These are phyloP conservation scores for Craterostigma plantagineum DNA, from an alignment of 257 asterid genomes.

Conservation along the genomic window DNA sequence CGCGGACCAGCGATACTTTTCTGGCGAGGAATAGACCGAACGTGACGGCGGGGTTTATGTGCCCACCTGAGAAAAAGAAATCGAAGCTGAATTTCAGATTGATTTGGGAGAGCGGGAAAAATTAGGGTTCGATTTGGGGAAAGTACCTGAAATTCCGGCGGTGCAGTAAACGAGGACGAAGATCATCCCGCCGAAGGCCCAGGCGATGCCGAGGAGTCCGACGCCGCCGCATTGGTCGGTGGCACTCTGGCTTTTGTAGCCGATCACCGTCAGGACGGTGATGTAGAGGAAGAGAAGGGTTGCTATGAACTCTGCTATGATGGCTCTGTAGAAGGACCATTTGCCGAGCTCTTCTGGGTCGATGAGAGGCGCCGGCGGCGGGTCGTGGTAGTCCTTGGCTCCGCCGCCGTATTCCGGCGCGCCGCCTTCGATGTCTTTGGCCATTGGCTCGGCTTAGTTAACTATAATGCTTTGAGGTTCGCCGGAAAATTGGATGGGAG, in stretches of 20 bases:
- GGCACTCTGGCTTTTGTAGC: constrained; percentile 45
- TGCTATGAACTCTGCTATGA: constrained; percentile 58
- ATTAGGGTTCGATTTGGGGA: too few species aligned
- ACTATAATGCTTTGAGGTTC: too few species aligned
- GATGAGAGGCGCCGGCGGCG: constrained; percentile 47
- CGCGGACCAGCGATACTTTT: constrained; percentile 47
- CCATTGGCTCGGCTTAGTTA: constrained; percentile 17
- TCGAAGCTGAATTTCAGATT: too few species aligned
- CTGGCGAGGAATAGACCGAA: constrained; percentile 51
- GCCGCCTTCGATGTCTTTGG: constrained; percentile 36
- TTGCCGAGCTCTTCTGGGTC: constrained; percentile 39
- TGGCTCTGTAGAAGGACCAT: constrained; percentile 63
- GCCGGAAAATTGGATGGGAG: too few species aligned
- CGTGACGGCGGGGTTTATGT: constrained; percentile 43
- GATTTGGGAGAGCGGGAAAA: too few species aligned
- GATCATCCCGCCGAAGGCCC: constrained; percentile 88
- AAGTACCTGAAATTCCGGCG: constrained; percentile 37
- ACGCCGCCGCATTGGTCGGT: constrained; percentile 50
- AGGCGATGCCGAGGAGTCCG: constrained; percentile 67
- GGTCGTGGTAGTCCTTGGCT: constrained; percentile 48
- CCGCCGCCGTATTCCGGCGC: constrained; percentile 18
- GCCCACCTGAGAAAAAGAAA: constrained; percentile 11
- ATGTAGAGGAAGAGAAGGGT: constrained; percentile 49
- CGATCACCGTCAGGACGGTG: constrained; percentile 56
- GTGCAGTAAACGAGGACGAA: constrained; percentile 71